A percentile compares a stretch with the other conserved stretches of the same genome.
phyloP scores from a whole-genome alignment of 2,329 filamentous ascomycete genomes.

The Berkeleyomyces rouxiae region DNA sequence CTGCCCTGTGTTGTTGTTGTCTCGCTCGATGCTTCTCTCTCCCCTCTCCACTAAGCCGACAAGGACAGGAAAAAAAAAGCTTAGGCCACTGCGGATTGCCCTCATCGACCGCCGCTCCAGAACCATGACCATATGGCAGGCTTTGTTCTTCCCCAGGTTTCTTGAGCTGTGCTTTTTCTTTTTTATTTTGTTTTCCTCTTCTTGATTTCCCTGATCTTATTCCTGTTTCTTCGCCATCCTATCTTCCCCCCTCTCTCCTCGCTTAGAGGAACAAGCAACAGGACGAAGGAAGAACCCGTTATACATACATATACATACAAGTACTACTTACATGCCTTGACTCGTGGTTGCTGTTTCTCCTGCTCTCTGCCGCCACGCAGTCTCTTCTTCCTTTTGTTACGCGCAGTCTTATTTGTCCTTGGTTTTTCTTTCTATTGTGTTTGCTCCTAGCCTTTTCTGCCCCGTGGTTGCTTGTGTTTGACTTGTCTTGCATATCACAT shows the following conservation, averaged over 20 bases:
- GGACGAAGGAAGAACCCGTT: not conserved
- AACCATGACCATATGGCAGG: not conserved
- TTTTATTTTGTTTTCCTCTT: not conserved
- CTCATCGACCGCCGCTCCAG: not conserved
- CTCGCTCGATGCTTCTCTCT: not conserved
- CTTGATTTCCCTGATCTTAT: not conserved
- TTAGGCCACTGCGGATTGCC: not conserved
- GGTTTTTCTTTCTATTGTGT: not conserved
- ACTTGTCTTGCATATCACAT: not conserved
- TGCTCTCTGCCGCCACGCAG: not conserved
- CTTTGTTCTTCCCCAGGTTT: conserved; percentile 2
- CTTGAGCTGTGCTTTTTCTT: not conserved
- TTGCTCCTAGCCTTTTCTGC: not conserved
- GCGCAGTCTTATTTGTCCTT: not conserved
- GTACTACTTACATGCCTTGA: not conserved
- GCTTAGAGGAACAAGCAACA: not conserved
- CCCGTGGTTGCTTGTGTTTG: not conserved
- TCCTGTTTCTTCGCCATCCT: not conserved
- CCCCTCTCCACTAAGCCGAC: not conserved
- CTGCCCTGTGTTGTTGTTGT: not conserved
- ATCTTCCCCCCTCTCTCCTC: not conserved
- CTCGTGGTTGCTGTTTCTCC: not conserved
- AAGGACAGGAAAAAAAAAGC: not conserved
- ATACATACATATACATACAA: not conserved
- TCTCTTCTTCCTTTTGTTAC: not conserved